phyloP scores from a whole-genome alignment of 352 stramenopile genomes.

The Phytophthora melonis region DNA sequence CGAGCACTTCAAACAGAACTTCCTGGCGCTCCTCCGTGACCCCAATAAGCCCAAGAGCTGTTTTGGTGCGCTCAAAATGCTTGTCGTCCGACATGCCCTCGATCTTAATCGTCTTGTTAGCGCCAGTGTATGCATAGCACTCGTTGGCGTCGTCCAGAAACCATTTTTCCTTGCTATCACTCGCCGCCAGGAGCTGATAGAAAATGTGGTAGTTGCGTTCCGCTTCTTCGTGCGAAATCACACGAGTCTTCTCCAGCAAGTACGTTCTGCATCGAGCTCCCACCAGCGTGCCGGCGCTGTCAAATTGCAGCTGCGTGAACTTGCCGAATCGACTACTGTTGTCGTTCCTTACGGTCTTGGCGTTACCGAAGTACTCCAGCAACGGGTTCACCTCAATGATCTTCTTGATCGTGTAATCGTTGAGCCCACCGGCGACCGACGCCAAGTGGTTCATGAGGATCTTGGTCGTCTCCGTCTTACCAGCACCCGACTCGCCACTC shows the following conservation, averaged over 20 bases:
- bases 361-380: constrained; percentile 90
- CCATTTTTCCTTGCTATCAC: constrained; percentile 44
- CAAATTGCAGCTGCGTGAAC: constrained; percentile 97
- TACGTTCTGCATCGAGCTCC: constrained; percentile 90
- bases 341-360: constrained; percentile 97
- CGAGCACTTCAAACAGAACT: constrained; percentile 79
- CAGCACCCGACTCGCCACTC: constrained; percentile 85
- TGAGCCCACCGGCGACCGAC: constrained; percentile 67
- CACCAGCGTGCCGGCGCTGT: constrained; percentile 66
- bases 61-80: constrained; percentile 77
- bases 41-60: constrained; percentile 71
- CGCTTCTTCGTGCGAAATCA: constrained; percentile 74
- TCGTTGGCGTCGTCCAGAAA: constrained; percentile 60
- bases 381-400: constrained; percentile 88
- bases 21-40: constrained; percentile 63
- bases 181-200: constrained; percentile 63
- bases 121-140: constrained; percentile 73
- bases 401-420: constrained; percentile 83
- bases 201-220: constrained; percentile 91
- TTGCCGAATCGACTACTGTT: constrained; percentile 97
- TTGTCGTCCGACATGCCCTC: constrained; percentile 77
- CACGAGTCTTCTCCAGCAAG: constrained; percentile 94
- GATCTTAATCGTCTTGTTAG: constrained; percentile 66
- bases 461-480: constrained; percentile 92
- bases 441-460: constrained; percentile 92